These are phyloP conservation scores for Biscogniauxia marginata DNA, from an alignment of 2,329 filamentous ascomycete genomes.

Conservation along the genomic window DNA sequence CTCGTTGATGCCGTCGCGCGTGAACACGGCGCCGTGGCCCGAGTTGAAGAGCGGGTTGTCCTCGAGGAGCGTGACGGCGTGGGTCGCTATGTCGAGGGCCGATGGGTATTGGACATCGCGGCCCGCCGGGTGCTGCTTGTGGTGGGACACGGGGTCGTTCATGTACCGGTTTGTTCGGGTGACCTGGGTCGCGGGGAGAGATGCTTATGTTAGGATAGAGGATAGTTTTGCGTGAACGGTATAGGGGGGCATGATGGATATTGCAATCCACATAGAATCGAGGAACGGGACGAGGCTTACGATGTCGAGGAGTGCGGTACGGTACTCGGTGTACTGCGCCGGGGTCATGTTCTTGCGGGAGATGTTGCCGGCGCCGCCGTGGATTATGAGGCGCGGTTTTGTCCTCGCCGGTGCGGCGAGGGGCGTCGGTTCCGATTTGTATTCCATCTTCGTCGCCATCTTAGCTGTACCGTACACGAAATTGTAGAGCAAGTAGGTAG, in stretches of 20 bases:
- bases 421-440: conserved; percentile 24
- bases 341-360: conserved; percentile 57
- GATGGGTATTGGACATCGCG: conserved; percentile 43
- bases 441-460: conserved; percentile 38
- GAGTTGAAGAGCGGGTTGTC: conserved; percentile 82
- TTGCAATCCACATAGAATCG: no score
- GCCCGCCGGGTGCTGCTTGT: conserved; percentile 4
- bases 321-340: conserved; percentile 57
- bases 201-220: neutral
- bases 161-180: conserved; percentile 47
- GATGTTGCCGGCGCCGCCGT: conserved; percentile 73
- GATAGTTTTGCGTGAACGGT: neutral
- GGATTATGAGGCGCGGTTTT: conserved; percentile 64
- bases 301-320: conserved; percentile 59
- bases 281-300: conserved; percentile 39
- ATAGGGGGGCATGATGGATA: no score
- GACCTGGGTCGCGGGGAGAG: conserved; percentile 37
- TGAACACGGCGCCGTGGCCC: conserved; percentile 83
- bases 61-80: conserved; percentile 75
- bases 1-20: conserved; percentile 76
- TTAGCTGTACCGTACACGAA: no score
- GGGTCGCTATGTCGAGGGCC: conserved; percentile 71
- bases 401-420: conserved; percentile 14
- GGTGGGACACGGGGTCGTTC: conserved; percentile 31
- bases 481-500: neutral